phyloP scores from a whole-genome alignment of 1,284 basidiomycete genomes.

The Tausonia pullulans region DNA sequence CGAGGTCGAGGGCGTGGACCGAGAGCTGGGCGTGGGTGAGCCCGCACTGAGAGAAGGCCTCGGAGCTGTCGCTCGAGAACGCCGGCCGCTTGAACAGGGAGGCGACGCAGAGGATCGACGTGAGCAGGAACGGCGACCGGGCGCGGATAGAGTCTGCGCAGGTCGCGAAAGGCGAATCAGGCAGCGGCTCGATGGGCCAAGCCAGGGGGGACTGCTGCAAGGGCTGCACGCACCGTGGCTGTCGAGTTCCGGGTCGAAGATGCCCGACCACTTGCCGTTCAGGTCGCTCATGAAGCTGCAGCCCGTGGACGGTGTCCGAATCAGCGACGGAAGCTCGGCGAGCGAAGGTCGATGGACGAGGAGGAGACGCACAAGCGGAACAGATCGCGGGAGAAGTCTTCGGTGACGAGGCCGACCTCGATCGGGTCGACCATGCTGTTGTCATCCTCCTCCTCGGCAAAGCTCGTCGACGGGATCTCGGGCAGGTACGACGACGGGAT shows the following conservation, averaged over 20 bases:
- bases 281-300: not conserved
- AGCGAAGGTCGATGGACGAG: not conserved
- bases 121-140: not conserved
- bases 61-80: not conserved
- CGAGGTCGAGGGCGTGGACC: not conserved
- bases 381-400: not conserved
- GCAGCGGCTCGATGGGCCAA: too few relatives aligned
- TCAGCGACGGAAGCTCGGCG: not conserved
- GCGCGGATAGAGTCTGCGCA: not conserved
- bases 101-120: slow-evolving; percentile 1
- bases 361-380: not conserved
- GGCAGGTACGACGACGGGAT: not conserved
- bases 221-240: not conserved
- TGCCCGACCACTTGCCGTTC: not conserved
- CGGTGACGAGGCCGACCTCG: not conserved
- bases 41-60: not conserved
- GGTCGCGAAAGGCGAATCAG: not conserved
- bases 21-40: not conserved
- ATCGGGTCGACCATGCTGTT: not conserved
- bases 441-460: not conserved
- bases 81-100: not conserved
- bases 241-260: not conserved
- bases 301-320: not conserved
- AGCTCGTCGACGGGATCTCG: not conserved
- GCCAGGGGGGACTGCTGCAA: not conserved